Conservation (phyloP, 75 land plant species). For the Picea sitchensis region DNA sequence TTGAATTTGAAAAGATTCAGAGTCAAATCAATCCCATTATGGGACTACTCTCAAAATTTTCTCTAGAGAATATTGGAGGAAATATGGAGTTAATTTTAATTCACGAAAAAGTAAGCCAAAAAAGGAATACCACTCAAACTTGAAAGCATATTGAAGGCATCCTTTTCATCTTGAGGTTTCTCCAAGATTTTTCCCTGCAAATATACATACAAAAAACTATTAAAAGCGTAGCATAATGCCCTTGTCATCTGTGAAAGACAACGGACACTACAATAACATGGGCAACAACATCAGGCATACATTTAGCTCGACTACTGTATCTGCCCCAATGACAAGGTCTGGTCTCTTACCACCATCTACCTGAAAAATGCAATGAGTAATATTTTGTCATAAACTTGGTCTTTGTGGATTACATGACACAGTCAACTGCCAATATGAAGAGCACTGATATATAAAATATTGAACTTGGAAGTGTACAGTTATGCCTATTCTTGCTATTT, state of each 20-base stretch:
- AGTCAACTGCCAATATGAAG: background rate
- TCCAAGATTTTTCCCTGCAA: constrained; percentile 46
- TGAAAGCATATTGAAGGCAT: constrained; percentile 44
- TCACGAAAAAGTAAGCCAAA: background rate
- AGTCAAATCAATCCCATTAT: background rate
- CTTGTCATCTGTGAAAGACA: background rate
- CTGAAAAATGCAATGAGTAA: constrained; percentile 17
- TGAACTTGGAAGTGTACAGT: background rate
- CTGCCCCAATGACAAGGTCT: constrained; percentile 51
- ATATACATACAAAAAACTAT: background rate
- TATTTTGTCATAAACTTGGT: background rate
- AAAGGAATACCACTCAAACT: constrained; percentile 35
- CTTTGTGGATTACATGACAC: too few species aligned
- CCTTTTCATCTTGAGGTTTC: constrained; percentile 41
- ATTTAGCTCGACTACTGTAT: constrained; percentile 51
- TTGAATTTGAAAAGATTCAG: background rate
- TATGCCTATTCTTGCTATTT: background rate
- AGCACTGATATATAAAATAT: background rate
- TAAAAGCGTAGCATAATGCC: background rate
- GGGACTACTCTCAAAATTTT: background rate
- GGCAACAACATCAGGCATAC: constrained; percentile 15
- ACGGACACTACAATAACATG: background rate
- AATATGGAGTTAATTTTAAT: background rate
- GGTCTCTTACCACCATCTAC: constrained; percentile 21
- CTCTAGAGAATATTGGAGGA: background rate